Conservation (phyloP, 1,284 basidiomycete genomes). For the Ceratobasidium sp. region DNA sequence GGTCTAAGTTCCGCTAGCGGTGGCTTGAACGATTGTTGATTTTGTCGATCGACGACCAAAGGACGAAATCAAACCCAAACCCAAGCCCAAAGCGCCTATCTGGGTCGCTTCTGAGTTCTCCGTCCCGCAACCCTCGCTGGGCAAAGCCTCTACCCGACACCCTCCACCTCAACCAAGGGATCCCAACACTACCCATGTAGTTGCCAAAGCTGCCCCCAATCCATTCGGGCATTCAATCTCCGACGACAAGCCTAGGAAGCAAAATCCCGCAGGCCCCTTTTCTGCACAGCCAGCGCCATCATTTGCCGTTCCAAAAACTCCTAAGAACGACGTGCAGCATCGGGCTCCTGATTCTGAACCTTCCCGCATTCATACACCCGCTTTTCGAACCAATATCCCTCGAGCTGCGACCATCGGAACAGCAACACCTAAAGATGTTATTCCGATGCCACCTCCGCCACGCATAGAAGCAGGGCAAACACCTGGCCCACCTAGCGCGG, state of each 20-base stretch:
- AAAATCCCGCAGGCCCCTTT: not conserved
- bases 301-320: slow-evolving; percentile 23
- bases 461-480: slow-evolving; percentile 12
- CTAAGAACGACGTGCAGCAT: not conserved
- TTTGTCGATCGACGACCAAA: not conserved
- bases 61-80: slow-evolving; percentile 2
- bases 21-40: not conserved
- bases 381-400: slow-evolving; percentile 24
- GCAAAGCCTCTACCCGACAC: slow-evolving; percentile 13
- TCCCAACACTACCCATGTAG: not conserved
- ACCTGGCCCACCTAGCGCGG: not conserved
- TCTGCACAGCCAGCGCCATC: slow-evolving; percentile 15
- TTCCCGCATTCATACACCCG: slow-evolving; percentile 15
- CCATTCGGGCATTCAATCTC: slow-evolving; percentile 6
- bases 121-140: not conserved
- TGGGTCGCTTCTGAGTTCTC: slow-evolving; percentile 30
- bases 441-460: slow-evolving; percentile 21
- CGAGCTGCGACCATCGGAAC: not conserved
- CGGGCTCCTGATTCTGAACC: slow-evolving; percentile 3
- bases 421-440: slow-evolving; percentile 6
- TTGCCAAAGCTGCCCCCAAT: not conserved
- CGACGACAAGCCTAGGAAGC: slow-evolving; percentile 28
- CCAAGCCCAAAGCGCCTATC: slow-evolving; percentile 26
- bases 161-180: slow-evolving; percentile 21
- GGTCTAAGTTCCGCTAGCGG: slow-evolving; percentile 6